A percentile compares a stretch with the other conserved stretches of the same genome.
These are phyloP conservation scores for Fusarium oxysporum DNA, from an alignment of 2,329 filamentous ascomycete species.

Conservation along the genomic window DNA sequence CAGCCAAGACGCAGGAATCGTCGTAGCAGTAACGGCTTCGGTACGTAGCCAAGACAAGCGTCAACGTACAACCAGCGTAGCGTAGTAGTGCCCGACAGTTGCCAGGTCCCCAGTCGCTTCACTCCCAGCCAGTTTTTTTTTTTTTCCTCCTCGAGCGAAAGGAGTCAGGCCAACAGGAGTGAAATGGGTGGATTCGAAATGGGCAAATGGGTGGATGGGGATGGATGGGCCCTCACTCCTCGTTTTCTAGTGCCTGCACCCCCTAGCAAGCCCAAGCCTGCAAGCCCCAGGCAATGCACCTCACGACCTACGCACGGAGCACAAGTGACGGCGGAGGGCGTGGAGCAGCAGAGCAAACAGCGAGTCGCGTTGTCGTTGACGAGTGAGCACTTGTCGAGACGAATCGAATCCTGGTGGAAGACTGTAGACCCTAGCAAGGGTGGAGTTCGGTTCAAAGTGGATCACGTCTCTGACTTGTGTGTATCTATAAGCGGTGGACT, in stretches of 20 bases:
- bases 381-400: conserved; percentile 16
- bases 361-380: conserved; percentile 18
- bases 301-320: conserved; percentile 33
- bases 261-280: conserved; percentile 6
- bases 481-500: not conserved
- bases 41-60: conserved; percentile 28
- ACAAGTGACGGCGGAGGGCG: conserved; percentile 39
- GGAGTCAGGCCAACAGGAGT: conserved; percentile 16
- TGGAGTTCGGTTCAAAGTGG: conserved; percentile 4
- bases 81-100: conserved; percentile 36
- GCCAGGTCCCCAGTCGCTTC: conserved; percentile 17
- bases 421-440: not conserved
- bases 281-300: conserved; percentile 33
- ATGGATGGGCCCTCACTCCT: conserved; percentile 13
- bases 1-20: not conserved
- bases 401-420: conserved; percentile 18
- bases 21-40: conserved; percentile 28
- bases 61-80: conserved; percentile 15
- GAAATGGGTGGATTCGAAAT: conserved; percentile 17
- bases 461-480: not conserved
- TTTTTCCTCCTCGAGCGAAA: not conserved
- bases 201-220: not conserved
- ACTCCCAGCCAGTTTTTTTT: conserved; percentile 18
- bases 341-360: conserved; percentile 26
- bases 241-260: conserved; percentile 7